Conservation (phyloP, 225 moss, liverwort and hornwort species). For the Asterella californica region DNA sequence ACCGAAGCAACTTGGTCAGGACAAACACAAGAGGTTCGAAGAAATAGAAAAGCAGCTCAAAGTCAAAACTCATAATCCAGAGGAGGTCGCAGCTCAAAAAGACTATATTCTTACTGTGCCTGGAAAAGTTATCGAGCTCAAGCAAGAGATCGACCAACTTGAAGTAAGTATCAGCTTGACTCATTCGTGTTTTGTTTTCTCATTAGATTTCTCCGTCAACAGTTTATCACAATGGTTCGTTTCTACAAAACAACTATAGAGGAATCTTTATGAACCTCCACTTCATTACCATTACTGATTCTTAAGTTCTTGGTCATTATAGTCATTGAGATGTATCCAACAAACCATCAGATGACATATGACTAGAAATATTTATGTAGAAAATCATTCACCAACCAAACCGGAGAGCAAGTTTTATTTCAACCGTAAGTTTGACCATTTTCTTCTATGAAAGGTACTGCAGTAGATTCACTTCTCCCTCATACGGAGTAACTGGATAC, state of each 20-base stretch:
- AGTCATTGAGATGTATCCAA: background rate
- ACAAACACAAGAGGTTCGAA: conserved; percentile 70
- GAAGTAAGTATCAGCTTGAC: conserved; percentile 46
- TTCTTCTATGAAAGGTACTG: background rate
- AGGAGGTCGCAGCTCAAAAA: conserved; percentile 68
- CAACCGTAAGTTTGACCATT: background rate
- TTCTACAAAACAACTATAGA: too few relatives aligned
- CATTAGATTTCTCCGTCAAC: too few relatives aligned
- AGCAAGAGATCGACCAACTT: conserved; percentile 61
- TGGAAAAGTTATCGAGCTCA: conserved; percentile 61
- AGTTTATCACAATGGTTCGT: too few relatives aligned
- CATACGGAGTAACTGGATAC: background rate
- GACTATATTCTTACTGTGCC: conserved; percentile 66
- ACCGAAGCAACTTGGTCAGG: conserved; percentile 60
- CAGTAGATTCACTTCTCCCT: background rate
- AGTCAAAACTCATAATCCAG: conserved; percentile 59
- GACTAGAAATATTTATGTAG: background rate
- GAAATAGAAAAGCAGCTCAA: conserved; percentile 67
- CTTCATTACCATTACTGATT: background rate
- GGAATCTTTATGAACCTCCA: too few relatives aligned
- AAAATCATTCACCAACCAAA: background rate
- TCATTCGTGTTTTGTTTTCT: too few relatives aligned
- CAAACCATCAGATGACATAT: background rate
- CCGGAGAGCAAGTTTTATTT: background rate
- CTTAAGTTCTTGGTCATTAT: background rate